Conservation (phyloP, 192 early-diverging fungal species). For the Backusella tarrabulga region DNA sequence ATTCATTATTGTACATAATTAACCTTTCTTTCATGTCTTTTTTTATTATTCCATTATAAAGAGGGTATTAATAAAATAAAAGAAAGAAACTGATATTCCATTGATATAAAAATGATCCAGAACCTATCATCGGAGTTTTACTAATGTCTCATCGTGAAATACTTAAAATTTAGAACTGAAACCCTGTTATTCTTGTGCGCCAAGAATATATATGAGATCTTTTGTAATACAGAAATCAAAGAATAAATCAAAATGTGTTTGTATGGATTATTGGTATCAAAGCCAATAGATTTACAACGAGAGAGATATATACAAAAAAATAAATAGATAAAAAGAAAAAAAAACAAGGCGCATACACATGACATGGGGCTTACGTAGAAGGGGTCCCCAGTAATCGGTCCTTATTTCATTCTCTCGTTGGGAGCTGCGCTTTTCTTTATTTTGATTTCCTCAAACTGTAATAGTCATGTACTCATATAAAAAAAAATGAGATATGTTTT, state of each 20-base stretch:
- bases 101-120: not conserved
- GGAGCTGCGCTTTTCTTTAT: not conserved
- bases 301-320: not conserved
- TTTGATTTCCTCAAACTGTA: not conserved
- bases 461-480: not conserved
- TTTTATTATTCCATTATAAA: not conserved
- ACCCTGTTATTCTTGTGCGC: not conserved
- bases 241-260: not conserved
- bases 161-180: not conserved
- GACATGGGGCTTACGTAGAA: not conserved
- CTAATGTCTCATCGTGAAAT: not conserved
- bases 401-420: not conserved
- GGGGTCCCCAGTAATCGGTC: not conserved
- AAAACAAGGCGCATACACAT: not conserved
- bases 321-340: not conserved
- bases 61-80: not conserved
- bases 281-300: not conserved
- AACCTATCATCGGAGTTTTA: not conserved
- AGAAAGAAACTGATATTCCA: not conserved
- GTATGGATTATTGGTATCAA: not conserved
- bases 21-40: not conserved
- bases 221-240: not conserved
- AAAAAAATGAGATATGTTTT: not conserved
- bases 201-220: not conserved
- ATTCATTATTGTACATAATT: slow-evolving; percentile 1